Base-by-base conservation (phyloP, 1,284 basidiomycete genomes). In the Sporisorium scitamineum region DNA sequence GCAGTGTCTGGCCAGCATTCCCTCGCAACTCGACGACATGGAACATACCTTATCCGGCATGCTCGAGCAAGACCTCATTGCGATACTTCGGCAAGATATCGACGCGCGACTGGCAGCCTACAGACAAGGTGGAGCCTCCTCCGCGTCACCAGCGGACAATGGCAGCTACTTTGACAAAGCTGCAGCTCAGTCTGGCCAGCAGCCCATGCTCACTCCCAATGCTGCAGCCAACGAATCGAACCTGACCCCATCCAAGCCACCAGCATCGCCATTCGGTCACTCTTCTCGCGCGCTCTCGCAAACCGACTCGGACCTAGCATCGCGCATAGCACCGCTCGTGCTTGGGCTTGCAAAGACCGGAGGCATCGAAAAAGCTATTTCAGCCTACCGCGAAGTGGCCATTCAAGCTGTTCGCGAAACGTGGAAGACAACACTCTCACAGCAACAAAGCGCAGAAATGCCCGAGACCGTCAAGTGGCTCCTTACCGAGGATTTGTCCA, bases 361-460 rank as follows among this genome's bases (percentile, higher is more conserved):
- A 31, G 91, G 91, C 6, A 85, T 93, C 41, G 91, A 91, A 41
- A 90, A 91, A 54, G 90, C 92, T 0, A 87, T 91, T 16, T 79
- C 88, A 2, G 90, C 91, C 14, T 98, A 94, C 92, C 88, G 92
- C 73, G 91, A 93, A 50, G 89, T 90, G 1, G 92, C 92, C 11
- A 87, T 94, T 63, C 87, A 86, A 11, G 90, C 92, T 63, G 88
- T 95, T 24, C 87, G 89, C 66, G 88, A 89, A 16, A 88, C 90
- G 6, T 66, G 76, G 63, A 54, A 42, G 7, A 45, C 61, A 0
- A 60, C 59, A 3, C 54, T 79, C 2, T 55, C 65, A 10, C 52
- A 48, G 18, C n/a, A 45, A 5, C n/a, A 45, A 5, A 50, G 53
- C 32, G 34, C 50, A 16, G 63, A 74, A 3, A 65, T 71, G 58